Conservation (phyloP, 108 stramenopile species). For the Epithemia pelagica region DNA sequence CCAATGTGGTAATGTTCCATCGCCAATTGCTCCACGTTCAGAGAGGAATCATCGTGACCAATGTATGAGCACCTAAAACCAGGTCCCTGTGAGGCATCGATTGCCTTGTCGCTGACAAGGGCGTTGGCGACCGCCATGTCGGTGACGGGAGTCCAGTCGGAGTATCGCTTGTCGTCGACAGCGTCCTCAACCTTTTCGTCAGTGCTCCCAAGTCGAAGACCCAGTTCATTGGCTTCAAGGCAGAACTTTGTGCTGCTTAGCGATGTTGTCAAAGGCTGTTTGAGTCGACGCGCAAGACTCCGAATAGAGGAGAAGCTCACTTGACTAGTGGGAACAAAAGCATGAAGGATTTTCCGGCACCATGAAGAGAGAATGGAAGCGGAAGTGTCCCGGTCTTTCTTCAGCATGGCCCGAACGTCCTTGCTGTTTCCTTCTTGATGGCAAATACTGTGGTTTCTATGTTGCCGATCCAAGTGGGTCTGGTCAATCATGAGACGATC, state of each 20-base stretch:
- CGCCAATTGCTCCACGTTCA: constrained; percentile 83
- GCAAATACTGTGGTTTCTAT: neutral
- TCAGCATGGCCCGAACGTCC: neutral
- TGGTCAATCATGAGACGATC: constrained; percentile 69
- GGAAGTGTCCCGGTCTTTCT: neutral
- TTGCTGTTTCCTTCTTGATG: neutral
- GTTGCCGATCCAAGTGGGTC: constrained; percentile 36
- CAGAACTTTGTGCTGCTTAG: constrained; percentile 14
- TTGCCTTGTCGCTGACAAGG: constrained; percentile 24
- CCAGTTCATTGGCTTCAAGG: constrained; percentile 40
- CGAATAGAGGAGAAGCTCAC: constrained; percentile 66
- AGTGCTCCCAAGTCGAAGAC: constrained; percentile 29
- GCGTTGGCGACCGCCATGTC: constrained; percentile 68
- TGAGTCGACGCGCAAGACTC: constrained; percentile 52
- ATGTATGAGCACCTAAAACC: constrained; percentile 67
- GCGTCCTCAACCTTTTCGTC: neutral
- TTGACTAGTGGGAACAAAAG: constrained; percentile 18
- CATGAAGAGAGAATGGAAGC: neutral
- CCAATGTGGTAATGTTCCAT: constrained; percentile 63
- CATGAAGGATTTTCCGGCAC: neutral
- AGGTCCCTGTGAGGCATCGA: constrained; percentile 5
- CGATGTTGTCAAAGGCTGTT: constrained; percentile 44
- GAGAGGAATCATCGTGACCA: constrained; percentile 61
- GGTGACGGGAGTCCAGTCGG: constrained; percentile 63
- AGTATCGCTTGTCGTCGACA: constrained; percentile 18